Conservation (phyloP, 83 land plant genomes). For the Picea mariana region DNA sequence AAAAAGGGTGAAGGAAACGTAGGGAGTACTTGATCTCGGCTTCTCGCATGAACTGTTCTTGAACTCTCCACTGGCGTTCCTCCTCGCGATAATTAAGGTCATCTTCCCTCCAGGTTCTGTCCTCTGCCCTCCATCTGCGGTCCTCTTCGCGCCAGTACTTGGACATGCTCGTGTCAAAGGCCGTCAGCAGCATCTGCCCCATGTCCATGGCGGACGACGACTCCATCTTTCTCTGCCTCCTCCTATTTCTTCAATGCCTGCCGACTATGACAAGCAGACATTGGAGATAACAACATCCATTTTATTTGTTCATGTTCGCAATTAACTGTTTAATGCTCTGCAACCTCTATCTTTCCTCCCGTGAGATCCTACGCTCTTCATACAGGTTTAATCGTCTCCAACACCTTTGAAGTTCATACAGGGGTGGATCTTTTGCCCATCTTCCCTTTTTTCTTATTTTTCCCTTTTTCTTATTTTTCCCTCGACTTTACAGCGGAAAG, state of each 20-base stretch:
- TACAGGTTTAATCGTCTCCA: too few relatives aligned
- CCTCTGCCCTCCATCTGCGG: conserved; percentile 30
- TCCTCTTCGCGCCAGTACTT: conserved; percentile 40
- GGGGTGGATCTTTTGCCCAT: too few relatives aligned
- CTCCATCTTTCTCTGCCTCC: background rate
- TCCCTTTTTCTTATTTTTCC: too few relatives aligned
- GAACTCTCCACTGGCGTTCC: conserved; percentile 15
- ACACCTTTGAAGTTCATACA: too few relatives aligned
- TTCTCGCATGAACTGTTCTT: conserved; percentile 13
- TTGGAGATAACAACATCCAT: too few relatives aligned
- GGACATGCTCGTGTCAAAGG: conserved; percentile 47
- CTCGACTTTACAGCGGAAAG: too few relatives aligned
- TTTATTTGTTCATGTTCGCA: too few relatives aligned
- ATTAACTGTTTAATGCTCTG: too few relatives aligned
- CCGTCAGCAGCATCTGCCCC: conserved; percentile 39
- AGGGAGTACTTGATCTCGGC: conserved; percentile 6
- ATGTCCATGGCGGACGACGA: conserved; percentile 29
- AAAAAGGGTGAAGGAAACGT: background rate
- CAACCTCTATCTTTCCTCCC: too few relatives aligned
- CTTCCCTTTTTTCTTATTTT: too few relatives aligned
- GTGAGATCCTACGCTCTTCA: too few relatives aligned
- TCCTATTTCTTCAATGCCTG: background rate
- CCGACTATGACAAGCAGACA: too few relatives aligned
- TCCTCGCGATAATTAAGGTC: conserved; percentile 16
- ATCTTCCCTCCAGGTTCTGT: conserved; percentile 26